phyloP scores from a whole-genome alignment of 805 yeast genomes.

The Pichia nakasei region DNA sequence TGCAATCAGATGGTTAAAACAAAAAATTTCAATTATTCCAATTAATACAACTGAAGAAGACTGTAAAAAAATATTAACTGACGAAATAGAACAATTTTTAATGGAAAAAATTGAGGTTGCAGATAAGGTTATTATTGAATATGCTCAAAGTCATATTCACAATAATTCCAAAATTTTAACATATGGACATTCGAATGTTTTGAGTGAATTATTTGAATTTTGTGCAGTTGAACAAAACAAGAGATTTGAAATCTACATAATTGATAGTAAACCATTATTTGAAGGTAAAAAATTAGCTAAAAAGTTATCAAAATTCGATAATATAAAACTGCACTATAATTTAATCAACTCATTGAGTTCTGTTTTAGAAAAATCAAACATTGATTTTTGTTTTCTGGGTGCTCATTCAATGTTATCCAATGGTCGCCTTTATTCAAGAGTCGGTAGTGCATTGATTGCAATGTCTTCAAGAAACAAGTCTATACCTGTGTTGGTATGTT shows the following conservation, averaged over 20 bases:
- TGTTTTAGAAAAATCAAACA: conserved; percentile 58
- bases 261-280: conserved; percentile 88
- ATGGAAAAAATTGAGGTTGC: conserved; percentile 79
- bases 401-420: conserved; percentile 97
- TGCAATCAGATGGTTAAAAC: conserved; percentile 95
- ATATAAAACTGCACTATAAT: conserved; percentile 70
- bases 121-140: conserved; percentile 71
- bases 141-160: conserved; percentile 68
- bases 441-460: conserved; percentile 89
- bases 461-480: conserved; percentile 83
- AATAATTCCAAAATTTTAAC: conserved; percentile 77
- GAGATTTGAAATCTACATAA: conserved; percentile 69
- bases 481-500: conserved; percentile 90
- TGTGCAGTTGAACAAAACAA: conserved; percentile 56
- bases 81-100: conserved; percentile 70
- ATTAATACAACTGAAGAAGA: conserved; percentile 58
- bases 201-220: conserved; percentile 61
- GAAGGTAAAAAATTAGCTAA: conserved; percentile 81
- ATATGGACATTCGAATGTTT: conserved; percentile 81
- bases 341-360: conserved; percentile 72
- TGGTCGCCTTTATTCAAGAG: conserved; percentile 87
- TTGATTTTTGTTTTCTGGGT: conserved; percentile 86
- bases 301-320: conserved; percentile 44
- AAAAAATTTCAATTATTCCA: conserved; percentile 76
- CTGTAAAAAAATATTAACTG: conserved; percentile 58